Percentiles rank a stretch among this genome's conserved stretches.
phyloP scores from a whole-genome alignment of 2,329 filamentous ascomycete genomes.

The Colletotrichum tropicale region DNA sequence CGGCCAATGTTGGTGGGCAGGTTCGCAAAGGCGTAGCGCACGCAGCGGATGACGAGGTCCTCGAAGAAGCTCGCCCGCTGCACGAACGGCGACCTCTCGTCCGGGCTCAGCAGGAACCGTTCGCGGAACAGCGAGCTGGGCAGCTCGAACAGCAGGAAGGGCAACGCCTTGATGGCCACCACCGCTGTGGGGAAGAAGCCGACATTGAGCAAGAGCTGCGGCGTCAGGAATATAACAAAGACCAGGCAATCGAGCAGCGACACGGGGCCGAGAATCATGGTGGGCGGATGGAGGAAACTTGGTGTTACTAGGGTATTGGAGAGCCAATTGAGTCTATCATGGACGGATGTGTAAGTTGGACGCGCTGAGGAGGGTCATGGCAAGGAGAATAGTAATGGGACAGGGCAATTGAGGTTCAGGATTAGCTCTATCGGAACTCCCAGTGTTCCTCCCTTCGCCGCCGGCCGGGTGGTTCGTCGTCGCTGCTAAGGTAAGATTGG shows the following conservation, averaged over 20 bases:
- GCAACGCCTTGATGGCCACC: constrained; percentile 66
- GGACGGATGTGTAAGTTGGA: background rate
- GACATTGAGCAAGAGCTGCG: constrained; percentile 72
- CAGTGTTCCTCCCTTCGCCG: constrained; percentile 6
- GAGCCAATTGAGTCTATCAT: background rate
- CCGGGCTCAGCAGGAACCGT: constrained; percentile 50
- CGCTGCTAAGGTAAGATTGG: background rate
- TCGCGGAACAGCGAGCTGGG: constrained; percentile 64
- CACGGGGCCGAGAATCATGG: constrained; percentile 76
- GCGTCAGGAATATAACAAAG: constrained; percentile 73
- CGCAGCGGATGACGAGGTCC: constrained; percentile 77
- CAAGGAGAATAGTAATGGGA: background rate
- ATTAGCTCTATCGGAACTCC: background rate
- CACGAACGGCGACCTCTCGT: constrained; percentile 58
- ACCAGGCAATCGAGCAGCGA: constrained; percentile 77
- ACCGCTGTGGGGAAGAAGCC: constrained; percentile 63
- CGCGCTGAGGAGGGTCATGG: background rate
- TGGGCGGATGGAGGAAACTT: constrained; percentile 16
- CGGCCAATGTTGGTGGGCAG: constrained; percentile 72
- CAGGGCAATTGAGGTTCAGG: background rate
- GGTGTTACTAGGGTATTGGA: background rate
- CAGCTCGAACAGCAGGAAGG: constrained; percentile 69
- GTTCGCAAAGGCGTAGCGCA: constrained; percentile 77
- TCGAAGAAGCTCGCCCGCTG: constrained; percentile 75
- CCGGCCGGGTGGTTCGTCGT: background rate